Evolutionary conservation across 129 eudicot species (phyloP), one percentile per base, ranked within the genome.

Genomic region (Sambucus nigra): DNA sequence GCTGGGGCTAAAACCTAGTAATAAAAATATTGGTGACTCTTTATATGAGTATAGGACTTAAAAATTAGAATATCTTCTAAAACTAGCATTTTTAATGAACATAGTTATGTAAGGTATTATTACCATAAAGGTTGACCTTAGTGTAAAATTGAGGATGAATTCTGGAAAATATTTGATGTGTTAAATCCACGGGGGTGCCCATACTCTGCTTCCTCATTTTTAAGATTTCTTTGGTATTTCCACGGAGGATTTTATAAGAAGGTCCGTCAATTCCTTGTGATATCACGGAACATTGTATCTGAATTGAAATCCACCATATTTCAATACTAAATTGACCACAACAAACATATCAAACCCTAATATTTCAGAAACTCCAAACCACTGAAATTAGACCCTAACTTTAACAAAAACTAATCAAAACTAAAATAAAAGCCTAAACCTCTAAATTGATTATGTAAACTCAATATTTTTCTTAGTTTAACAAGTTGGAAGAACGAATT

Each of bases 101-200:
- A 49, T 18, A 12, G 31, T 7, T 20, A 51, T 17, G 7, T 21
- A 5, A 35, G 17, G n/a, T 26, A 17, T 5, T 25, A 2, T 22
- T 48, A 61, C 67, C 67, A 24, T 61, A 61, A 13, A 31, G 2
- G 26, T 27, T 61, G 46, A 31, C 29, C 67, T 57, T 47, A n/a
- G 27, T 3, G 26, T 61, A 21, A 24, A 61, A 27, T 15, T 31
- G 23, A 20, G 67, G 67, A 7, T 11, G 28, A 32, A 61, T 33
- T 49, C 55, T 61, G n/a, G 67, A 57, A 38, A 47, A 61, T 29
- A 61, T 48, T 7, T 61, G 31, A 49, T 61, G 56, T n/a, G 59
- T 15, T 11, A 54, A 18, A 1, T 54, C 44, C 59, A 54, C 31
- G 24, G 59, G 42, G 3, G 3, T 16, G 15, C 44, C 31, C 10